Conservation (phyloP, 345 rosid species). For the Leavenworthia alabamica region DNA sequence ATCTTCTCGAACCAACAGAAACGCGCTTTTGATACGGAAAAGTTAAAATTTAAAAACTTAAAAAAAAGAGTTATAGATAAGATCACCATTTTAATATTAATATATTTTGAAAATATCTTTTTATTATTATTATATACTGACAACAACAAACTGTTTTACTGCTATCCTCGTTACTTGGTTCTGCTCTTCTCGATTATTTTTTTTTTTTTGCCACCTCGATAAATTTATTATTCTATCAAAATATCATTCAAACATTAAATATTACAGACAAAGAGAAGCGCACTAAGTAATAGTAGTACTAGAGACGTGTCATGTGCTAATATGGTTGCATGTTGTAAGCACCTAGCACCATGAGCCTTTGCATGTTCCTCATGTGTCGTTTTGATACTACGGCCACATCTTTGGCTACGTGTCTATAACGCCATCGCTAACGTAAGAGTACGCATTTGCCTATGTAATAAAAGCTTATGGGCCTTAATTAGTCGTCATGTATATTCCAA, state of each 20-base stretch:
- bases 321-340: neutral
- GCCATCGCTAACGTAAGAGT: neutral
- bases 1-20: constrained; percentile 18
- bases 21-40: constrained; percentile 10
- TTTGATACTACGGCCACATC: neutral
- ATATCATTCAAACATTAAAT: neutral
- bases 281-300: too few species aligned
- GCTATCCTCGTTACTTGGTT: neutral
- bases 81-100: neutral
- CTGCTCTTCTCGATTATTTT: constrained; percentile 9
- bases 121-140: neutral
- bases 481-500: neutral
- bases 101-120: neutral
- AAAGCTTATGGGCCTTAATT: neutral
- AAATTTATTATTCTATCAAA: neutral
- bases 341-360: constrained; percentile 8
- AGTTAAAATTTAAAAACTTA: neutral
- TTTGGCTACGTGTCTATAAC: constrained; percentile 11
- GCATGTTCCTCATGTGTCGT: constrained; percentile 28
- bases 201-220: neutral
- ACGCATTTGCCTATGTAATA: neutral
- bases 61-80: constrained; percentile 15
- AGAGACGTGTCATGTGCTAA: constrained; percentile 21
- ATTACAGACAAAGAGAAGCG: too few species aligned
- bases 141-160: neutral